Conservation (phyloP, 176 grass and related monocot genomes). For the Pontederia paniculata region DNA sequence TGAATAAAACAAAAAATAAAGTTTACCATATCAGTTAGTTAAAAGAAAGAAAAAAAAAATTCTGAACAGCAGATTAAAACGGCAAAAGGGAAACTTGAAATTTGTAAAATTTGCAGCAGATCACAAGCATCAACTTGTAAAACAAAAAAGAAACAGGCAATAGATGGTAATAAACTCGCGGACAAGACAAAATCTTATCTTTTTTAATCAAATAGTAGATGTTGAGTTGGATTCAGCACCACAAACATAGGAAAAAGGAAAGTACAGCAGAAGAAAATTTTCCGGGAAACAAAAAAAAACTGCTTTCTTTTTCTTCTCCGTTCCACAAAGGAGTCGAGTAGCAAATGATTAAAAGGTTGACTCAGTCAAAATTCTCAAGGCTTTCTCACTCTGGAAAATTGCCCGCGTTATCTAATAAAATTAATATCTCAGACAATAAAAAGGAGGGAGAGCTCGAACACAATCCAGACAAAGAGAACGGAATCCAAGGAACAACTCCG, state of each 20-base stretch:
- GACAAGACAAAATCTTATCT: constrained; percentile 19
- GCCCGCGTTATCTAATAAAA: no score
- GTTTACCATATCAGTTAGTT: constrained; percentile 11
- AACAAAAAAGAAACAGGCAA: constrained; percentile 18
- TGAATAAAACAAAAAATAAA: constrained; percentile 24
- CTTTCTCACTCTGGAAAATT: constrained; percentile 3
- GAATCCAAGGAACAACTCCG: constrained; percentile 2
- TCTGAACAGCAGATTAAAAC: constrained; percentile 12
- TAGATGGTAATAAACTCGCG: constrained; percentile 19
- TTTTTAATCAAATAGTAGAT: constrained; percentile 25
- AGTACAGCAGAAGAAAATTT: constrained; percentile 22
- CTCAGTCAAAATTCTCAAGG: constrained; percentile 22
- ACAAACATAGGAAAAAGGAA: neutral
- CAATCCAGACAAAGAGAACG: constrained; percentile 10
- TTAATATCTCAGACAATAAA: no score
- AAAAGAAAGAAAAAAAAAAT: constrained; percentile 13
- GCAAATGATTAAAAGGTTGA: constrained; percentile 48
- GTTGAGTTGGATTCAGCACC: constrained; percentile 26
- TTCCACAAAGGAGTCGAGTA: neutral
- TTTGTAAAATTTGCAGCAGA: no score
- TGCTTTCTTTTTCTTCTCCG: constrained; percentile 26
- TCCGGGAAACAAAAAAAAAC: constrained; percentile 5
- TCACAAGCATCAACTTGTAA: neutral
- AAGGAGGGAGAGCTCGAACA: no score
- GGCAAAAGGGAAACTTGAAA: constrained; percentile 13